Evolutionary conservation across 257 asterid genomes (phyloP).

Genomic region (Ligustrum vulgare): DNA sequence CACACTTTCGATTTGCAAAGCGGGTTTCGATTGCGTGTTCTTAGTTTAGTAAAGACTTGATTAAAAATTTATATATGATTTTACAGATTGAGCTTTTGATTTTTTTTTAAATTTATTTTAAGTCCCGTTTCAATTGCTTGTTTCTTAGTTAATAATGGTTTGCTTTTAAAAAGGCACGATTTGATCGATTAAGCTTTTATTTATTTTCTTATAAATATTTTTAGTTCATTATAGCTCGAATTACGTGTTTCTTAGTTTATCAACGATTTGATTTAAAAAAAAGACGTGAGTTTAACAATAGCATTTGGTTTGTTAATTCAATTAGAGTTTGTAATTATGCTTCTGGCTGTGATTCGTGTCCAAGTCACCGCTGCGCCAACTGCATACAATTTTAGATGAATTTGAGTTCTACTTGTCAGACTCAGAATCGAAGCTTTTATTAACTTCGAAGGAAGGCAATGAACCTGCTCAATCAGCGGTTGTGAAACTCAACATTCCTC

Average conservation of each 20-base stretch:
- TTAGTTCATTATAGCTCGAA: not conserved
- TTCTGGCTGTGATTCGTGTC: constrained; percentile 79
- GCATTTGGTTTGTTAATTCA: not conserved
- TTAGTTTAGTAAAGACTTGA: not conserved
- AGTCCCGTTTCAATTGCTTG: constrained; percentile 7
- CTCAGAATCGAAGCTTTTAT: constrained; percentile 72
- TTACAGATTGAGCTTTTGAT: not conserved
- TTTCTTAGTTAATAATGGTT: not conserved
- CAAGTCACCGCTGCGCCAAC: constrained; percentile 95
- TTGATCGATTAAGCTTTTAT: not conserved
- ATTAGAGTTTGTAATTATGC: constrained; percentile 75
- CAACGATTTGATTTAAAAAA: constrained; percentile 11
- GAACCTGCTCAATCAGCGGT: constrained; percentile 91
- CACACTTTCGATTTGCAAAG: not conserved
- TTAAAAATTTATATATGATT: not conserved
- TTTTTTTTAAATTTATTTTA: not conserved
- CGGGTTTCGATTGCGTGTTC: not conserved
- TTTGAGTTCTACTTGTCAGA: constrained; percentile 89
- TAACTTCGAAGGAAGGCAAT: constrained; percentile 80
- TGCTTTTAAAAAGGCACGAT: not conserved
- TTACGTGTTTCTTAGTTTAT: not conserved
- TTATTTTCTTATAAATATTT: too few relatives aligned
- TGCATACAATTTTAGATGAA: constrained; percentile 95
- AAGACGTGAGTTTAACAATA: not conserved
- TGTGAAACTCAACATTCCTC: constrained; percentile 70